Conservation (phyloP, 805 yeast genomes). For the Blastobotrys peoriensis region DNA sequence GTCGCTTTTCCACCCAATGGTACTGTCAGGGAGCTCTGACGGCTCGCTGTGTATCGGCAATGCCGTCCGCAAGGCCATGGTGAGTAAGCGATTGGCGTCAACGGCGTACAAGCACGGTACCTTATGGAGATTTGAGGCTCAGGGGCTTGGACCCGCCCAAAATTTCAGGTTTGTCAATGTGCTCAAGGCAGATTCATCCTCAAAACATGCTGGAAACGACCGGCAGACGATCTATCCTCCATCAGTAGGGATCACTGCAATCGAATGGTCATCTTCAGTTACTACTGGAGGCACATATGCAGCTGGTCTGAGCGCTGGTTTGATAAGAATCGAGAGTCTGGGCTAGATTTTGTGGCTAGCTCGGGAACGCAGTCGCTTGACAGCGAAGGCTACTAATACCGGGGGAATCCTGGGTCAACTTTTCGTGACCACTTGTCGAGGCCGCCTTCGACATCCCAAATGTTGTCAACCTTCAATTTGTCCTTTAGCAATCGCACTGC, state of each 20-base stretch:
- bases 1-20: constrained; percentile 42
- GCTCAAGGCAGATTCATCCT: constrained; percentile 33
- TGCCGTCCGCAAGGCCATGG: constrained; percentile 29
- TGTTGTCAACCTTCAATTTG: constrained; percentile 42
- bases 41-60: constrained; percentile 42
- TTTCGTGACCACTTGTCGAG: constrained; percentile 57
- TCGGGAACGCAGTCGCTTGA: background rate
- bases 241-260: constrained; percentile 42
- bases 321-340: constrained; percentile 36
- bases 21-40: constrained; percentile 45
- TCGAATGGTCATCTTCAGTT: constrained; percentile 54
- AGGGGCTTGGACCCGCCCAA: constrained; percentile 15
- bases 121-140: constrained; percentile 34
- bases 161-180: constrained; percentile 37
- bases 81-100: constrained; percentile 22
- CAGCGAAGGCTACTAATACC: too few species aligned
- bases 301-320: constrained; percentile 46
- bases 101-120: constrained; percentile 18
- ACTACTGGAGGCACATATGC: constrained; percentile 45
- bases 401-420: constrained; percentile 57
- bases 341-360: background rate
- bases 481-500: constrained; percentile 57
- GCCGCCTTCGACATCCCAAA: constrained; percentile 75
- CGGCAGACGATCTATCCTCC: constrained; percentile 38
- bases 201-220: constrained; percentile 20